Conservation (phyloP, 306 rosid genomes). For the Pueraria montana region DNA sequence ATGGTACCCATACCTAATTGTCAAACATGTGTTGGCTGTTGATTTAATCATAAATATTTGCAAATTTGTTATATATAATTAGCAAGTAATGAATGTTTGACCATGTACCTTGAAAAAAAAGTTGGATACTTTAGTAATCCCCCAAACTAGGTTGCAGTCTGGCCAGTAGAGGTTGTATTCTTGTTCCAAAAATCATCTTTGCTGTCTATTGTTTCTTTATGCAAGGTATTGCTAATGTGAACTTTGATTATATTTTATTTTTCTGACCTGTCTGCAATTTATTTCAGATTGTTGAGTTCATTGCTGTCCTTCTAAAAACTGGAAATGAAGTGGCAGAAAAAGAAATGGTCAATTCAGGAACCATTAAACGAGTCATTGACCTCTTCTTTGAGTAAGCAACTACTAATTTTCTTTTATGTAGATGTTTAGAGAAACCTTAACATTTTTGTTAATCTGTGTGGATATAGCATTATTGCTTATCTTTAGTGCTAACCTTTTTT, state of each 20-base stretch:
- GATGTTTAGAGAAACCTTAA: slow-evolving; percentile 20
- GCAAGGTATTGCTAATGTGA: background rate
- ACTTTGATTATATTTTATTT: slow-evolving; percentile 27
- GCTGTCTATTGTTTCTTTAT: background rate
- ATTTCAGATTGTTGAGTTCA: slow-evolving; percentile 91
- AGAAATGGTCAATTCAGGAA: slow-evolving; percentile 91
- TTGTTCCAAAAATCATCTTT: slow-evolving; percentile 1
- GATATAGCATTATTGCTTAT: slow-evolving; percentile 34
- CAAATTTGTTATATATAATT: background rate
- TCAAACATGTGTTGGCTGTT: slow-evolving; percentile 7
- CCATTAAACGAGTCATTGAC: slow-evolving; percentile 82
- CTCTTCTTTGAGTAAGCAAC: slow-evolving; percentile 95
- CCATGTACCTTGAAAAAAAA: background rate
- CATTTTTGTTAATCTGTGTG: background rate
- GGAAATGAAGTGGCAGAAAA: slow-evolving; percentile 86
- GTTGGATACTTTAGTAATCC: slow-evolving; percentile 28
- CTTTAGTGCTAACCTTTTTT: slow-evolving; percentile 27
- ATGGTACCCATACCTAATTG: slow-evolving; percentile 8
- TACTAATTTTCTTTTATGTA: slow-evolving; percentile 2
- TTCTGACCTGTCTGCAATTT: slow-evolving; percentile 38
- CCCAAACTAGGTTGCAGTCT: slow-evolving; percentile 24
- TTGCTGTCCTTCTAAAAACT: slow-evolving; percentile 87
- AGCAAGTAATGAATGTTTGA: slow-evolving; percentile 9
- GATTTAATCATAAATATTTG: slow-evolving; percentile 9
- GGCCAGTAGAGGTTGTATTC: slow-evolving; percentile 13